Evolutionary conservation across 176 grass and related monocot species (phyloP).

Genomic region (Elaeis guineensis): DNA sequence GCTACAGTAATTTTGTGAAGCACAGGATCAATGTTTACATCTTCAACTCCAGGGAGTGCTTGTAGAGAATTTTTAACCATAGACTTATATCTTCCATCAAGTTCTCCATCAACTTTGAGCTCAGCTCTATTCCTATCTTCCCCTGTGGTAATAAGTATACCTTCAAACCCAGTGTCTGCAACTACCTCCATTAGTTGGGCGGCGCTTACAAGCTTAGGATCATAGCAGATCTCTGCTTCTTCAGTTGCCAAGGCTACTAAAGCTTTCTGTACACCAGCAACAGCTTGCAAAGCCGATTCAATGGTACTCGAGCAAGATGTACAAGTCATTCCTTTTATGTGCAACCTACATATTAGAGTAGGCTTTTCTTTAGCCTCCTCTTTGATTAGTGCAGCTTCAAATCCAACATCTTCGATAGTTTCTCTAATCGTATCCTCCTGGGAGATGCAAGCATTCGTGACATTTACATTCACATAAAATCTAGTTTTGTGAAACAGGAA

Average conservation of each 20-base stretch:
- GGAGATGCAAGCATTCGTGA: slow-evolving; percentile 24
- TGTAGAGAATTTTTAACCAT: slow-evolving; percentile 66
- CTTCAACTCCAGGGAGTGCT: slow-evolving; percentile 68
- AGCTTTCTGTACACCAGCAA: slow-evolving; percentile 71
- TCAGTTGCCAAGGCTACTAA: slow-evolving; percentile 77
- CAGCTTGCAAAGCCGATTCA: slow-evolving; percentile 55
- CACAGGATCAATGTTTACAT: slow-evolving; percentile 39
- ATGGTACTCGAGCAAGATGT: slow-evolving; percentile 68
- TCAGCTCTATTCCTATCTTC: slow-evolving; percentile 78
- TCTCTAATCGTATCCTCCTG: slow-evolving; percentile 79
- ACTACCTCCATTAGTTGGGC: slow-evolving; percentile 44
- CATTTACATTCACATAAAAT: background rate
- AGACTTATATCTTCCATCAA: slow-evolving; percentile 33
- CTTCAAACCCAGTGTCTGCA: slow-evolving; percentile 73
- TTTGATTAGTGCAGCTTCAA: slow-evolving; percentile 55
- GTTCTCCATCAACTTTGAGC: slow-evolving; percentile 58
- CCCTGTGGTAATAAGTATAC: slow-evolving; percentile 57
- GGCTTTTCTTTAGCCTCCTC: slow-evolving; percentile 70
- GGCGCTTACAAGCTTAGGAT: slow-evolving; percentile 42
- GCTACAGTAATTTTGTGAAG: slow-evolving; percentile 72
- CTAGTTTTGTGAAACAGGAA: too few relatives aligned
- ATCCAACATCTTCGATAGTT: slow-evolving; percentile 82
- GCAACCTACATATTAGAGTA: slow-evolving; percentile 64
- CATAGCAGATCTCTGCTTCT: slow-evolving; percentile 77
- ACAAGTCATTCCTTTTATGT: slow-evolving; percentile 92